phyloP scores from a whole-genome alignment of 306 rosid species.

The Cucumis hystrix region DNA sequence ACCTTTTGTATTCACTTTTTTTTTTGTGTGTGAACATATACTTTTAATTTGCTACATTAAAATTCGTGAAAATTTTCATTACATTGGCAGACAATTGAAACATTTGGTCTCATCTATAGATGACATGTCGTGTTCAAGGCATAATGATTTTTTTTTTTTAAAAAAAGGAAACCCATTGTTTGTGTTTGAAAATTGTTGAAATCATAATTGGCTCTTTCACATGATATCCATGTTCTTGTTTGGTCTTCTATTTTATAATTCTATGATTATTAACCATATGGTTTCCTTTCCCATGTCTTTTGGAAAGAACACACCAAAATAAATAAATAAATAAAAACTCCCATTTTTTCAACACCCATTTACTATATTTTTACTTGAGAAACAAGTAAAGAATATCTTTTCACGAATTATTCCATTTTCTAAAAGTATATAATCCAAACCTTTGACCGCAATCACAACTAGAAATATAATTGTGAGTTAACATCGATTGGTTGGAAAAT shows the following conservation, averaged over 20 bases:
- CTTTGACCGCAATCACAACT: background rate
- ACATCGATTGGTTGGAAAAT: background rate
- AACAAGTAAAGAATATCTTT: background rate
- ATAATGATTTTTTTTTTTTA: background rate
- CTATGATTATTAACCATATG: constrained; percentile 1
- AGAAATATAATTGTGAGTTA: background rate
- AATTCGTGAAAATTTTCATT: background rate
- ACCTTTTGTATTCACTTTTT: background rate
- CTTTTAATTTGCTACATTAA: background rate
- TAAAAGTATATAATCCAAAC: background rate
- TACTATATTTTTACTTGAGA: background rate
- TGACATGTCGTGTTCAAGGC: background rate
- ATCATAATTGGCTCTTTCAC: background rate
- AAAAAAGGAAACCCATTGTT: background rate
- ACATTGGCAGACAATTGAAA: background rate
- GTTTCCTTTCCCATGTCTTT: constrained; percentile 2
- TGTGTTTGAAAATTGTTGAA: background rate
- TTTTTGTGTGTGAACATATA: background rate
- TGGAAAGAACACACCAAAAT: background rate
- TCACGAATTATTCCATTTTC: background rate
- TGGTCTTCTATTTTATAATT: background rate
- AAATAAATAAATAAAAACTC: background rate
- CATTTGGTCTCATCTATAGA: background rate
- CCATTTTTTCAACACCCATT: background rate
- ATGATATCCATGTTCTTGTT: constrained; percentile 5